Base-by-base conservation (phyloP, 805 yeast species). In the Wickerhamomyces tratensis region DNA sequence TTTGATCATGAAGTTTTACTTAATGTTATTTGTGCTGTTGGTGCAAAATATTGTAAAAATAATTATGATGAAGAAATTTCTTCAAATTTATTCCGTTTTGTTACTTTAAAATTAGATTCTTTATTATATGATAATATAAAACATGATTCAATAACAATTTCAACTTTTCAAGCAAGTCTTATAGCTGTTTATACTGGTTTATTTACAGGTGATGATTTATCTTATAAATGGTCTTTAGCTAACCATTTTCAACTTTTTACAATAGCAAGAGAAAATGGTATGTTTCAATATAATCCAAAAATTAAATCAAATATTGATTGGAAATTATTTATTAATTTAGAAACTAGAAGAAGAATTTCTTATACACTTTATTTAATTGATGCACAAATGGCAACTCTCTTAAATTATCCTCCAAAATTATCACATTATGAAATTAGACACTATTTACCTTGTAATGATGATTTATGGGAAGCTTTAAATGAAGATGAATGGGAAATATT, bases 361-460 rank as follows among this genome's bases (percentile, higher is more conserved):
- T 39, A 39, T 33, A 10, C 36, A 8, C 12, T 39, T 14, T 39
- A 33, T 39, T 33, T 33, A 3, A 39, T 39, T 12, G 40, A 39
- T 31, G 33, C 31, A 10, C 35, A 39, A 33, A 20, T 39, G 10
- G 26, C 31, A 5, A 33, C 36, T 6, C 14, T 39, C 13, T 25
- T 39, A 13, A 39, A 33, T 29, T 39, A 39, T 33, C 40, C 40
- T 13, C 40, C 40, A 33, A 33, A 20, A 25, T n/a, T 39, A 12
- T 39, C 40, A 6, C 35, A 39, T 33, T 39, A 39, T 39, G 40
- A 39, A 15, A 39, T 39, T 7, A 39, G 30, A 25, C 40, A 39
- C 25, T 15, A 20, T 13, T 25, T 39, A 9, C 40, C 40, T 20
- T 39, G 40, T 15, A 20, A 30, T 13, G 40, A 39, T 14, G 30